These are phyloP conservation scores for Dunaliella primolecta DNA, from an alignment of 139 green algal species.

Conservation along the genomic window DNA sequence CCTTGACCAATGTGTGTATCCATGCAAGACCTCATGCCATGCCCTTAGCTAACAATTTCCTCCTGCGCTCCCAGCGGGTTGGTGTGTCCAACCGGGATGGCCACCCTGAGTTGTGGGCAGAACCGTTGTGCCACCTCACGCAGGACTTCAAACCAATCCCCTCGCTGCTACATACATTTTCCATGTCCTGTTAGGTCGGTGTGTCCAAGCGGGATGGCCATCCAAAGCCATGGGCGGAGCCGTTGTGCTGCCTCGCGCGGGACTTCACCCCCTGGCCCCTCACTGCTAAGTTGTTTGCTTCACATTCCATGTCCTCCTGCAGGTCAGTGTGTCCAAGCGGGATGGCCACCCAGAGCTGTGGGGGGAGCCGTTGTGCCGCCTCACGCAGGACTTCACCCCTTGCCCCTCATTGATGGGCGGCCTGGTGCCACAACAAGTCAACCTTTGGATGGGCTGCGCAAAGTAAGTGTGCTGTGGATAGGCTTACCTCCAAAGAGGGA, in stretches of 20 bases:
- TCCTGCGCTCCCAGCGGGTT: background rate
- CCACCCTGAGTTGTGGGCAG: slow-evolving; percentile 52
- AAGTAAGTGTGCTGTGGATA: slow-evolving; percentile 31
- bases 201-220: slow-evolving; percentile 57
- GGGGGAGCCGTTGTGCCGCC: slow-evolving; percentile 46
- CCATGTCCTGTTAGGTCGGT: too few relatives aligned
- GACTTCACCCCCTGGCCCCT: slow-evolving; percentile 61
- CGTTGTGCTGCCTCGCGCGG: slow-evolving; percentile 41
- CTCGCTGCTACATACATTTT: slow-evolving; percentile 29
- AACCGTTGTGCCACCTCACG: slow-evolving; percentile 50
- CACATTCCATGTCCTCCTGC: too few relatives aligned
- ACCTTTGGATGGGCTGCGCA: slow-evolving; percentile 68
- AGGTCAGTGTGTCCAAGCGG: background rate
- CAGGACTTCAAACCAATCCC: slow-evolving; percentile 57
- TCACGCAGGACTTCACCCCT: slow-evolving; percentile 56
- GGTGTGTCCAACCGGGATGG: slow-evolving; percentile 36
- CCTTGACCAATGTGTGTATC: too few relatives aligned
- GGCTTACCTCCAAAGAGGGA: too few relatives aligned
- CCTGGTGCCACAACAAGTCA: slow-evolving; percentile 71
- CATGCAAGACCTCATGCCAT: too few relatives aligned
- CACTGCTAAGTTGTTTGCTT: too few relatives aligned
- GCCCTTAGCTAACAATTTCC: too few relatives aligned
- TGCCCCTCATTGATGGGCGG: slow-evolving; percentile 51
- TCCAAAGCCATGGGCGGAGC: slow-evolving; percentile 49
- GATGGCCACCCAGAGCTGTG: slow-evolving; percentile 65